Percentiles rank a stretch among this genome's conserved stretches.
Evolutionary conservation across 768 basidiomycete genomes (phyloP).

Genomic region (Tephrocybe sp.): DNA sequence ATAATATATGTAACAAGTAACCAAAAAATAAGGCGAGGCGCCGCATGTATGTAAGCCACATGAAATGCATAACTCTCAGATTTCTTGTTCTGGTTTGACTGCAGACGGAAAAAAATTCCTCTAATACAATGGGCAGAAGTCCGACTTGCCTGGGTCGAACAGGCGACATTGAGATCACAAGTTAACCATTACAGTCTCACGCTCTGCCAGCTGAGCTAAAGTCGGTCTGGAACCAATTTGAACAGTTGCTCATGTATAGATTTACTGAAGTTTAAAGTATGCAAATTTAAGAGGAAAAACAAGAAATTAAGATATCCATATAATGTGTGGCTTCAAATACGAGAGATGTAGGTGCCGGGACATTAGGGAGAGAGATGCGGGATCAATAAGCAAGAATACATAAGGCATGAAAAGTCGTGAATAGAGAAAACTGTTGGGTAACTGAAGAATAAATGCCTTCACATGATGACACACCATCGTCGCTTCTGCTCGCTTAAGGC

Average conservation of each 20-base stretch:
- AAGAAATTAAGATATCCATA: slow-evolving; percentile 6
- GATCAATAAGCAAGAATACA: slow-evolving; percentile 9
- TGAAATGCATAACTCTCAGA: too few species aligned
- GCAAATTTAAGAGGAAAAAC: too few species aligned
- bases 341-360: slow-evolving; percentile 5
- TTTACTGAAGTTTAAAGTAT: neutral
- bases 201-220: slow-evolving; percentile 16
- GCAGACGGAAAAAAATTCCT: too few species aligned
- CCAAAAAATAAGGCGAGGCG: too few species aligned
- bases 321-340: slow-evolving; percentile 10
- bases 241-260: neutral
- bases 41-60: too few species aligned
- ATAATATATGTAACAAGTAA: too few species aligned
- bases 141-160: slow-evolving; percentile 13
- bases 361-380: slow-evolving; percentile 9
- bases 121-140: too few species aligned
- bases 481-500: slow-evolving; percentile 29
- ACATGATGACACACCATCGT: slow-evolving; percentile 44
- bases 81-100: too few species aligned
- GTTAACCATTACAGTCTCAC: slow-evolving; percentile 12
- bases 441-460: slow-evolving; percentile 4
- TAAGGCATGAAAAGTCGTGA: slow-evolving; percentile 15
- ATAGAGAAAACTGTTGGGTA: neutral
- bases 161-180: slow-evolving; percentile 7
- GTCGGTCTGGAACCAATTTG: neutral